phyloP scores from a whole-genome alignment of 495 filamentous ascomycete species.

The Recurvomyces mirabilis region DNA sequence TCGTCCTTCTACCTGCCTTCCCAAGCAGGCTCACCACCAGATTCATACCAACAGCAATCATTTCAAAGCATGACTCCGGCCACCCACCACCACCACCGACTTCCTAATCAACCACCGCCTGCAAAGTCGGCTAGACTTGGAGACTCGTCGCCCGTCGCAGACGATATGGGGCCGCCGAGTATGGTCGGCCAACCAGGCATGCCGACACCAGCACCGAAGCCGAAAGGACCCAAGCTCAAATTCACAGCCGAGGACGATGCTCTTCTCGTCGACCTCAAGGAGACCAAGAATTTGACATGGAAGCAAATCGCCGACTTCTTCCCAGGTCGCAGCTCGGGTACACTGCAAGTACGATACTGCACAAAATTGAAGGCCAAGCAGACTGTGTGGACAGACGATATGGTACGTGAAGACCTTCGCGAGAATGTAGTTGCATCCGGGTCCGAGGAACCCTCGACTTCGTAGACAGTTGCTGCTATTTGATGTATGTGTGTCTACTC shows the following conservation, averaged over 20 bases:
- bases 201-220: slow-evolving; percentile 63
- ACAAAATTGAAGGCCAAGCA: slow-evolving; percentile 87
- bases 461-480: background rate
- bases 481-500: too few species aligned
- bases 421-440: background rate
- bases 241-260: slow-evolving; percentile 84
- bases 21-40: slow-evolving; percentile 8
- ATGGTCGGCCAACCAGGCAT: slow-evolving; percentile 74
- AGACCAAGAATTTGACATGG: slow-evolving; percentile 86
- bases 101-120: slow-evolving; percentile 48
- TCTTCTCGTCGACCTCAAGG: slow-evolving; percentile 75
- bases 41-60: slow-evolving; percentile 10
- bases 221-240: slow-evolving; percentile 74
- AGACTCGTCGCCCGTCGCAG: slow-evolving; percentile 19
- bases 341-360: slow-evolving; percentile 85
- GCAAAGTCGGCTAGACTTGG: slow-evolving; percentile 42
- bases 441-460: slow-evolving; percentile 4
- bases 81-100: slow-evolving; percentile 56
- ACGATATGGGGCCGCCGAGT: slow-evolving; percentile 46
- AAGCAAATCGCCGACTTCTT: slow-evolving; percentile 95
- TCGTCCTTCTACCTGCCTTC: slow-evolving; percentile 6
- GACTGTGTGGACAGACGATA: slow-evolving; percentile 84
- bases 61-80: slow-evolving; percentile 15
- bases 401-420: slow-evolving; percentile 44
- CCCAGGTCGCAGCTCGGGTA: slow-evolving; percentile 75